Conservation (phyloP, 2,329 filamentous ascomycete genomes). For the Fusarium domesticum region DNA sequence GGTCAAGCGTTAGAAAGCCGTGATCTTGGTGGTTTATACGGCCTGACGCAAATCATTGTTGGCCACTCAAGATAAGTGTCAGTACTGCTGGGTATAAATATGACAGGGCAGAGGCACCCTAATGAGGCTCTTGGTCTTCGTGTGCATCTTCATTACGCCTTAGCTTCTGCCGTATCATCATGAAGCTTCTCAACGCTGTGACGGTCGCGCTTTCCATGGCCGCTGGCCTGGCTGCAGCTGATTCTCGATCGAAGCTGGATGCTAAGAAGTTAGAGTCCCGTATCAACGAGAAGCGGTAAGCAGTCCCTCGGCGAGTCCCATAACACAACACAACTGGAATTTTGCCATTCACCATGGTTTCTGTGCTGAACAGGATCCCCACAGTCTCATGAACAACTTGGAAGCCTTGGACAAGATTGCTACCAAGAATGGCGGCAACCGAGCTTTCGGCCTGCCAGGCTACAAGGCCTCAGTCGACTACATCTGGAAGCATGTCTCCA, state of each 20-base stretch:
- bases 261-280: not conserved
- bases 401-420: slow-evolving; percentile 20
- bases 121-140: not conserved
- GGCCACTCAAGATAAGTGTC: not conserved
- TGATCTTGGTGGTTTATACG: not conserved
- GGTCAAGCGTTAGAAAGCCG: not conserved
- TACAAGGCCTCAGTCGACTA: slow-evolving; percentile 50
- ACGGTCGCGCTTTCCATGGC: not conserved
- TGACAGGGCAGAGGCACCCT: no score
- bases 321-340: no score
- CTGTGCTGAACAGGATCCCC: not conserved
- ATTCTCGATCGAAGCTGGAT: not conserved
- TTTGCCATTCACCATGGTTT: no score
- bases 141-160: not conserved
- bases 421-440: slow-evolving; percentile 46
- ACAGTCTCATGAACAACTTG: slow-evolving; percentile 15
- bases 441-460: slow-evolving; percentile 51
- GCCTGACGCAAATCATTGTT: not conserved
- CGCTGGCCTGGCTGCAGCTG: not conserved
- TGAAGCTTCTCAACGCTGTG: not conserved
- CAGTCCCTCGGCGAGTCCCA: not conserved
- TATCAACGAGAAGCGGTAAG: not conserved
- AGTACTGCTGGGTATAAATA: not conserved
- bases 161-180: not conserved
- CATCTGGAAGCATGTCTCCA: slow-evolving; percentile 44